Conservation (phyloP, 2,329 filamentous ascomycete genomes). For the Talaromyces piceae region DNA sequence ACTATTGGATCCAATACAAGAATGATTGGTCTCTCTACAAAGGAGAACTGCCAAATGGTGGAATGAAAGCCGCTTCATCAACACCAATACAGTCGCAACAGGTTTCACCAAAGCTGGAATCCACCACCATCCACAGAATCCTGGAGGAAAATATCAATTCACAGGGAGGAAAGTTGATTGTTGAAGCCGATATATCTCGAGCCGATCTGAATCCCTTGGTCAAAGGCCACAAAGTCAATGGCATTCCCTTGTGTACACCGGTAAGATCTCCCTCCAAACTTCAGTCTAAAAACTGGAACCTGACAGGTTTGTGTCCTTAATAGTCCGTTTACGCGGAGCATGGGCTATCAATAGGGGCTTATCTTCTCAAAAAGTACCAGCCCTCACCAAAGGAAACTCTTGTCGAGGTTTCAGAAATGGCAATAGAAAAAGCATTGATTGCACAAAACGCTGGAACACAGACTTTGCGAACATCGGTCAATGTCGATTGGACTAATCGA, state of each 20-base stretch:
- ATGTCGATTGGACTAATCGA: background rate
- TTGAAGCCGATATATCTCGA: conserved; percentile 18
- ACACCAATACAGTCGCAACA: background rate
- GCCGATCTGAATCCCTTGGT: conserved; percentile 9
- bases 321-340: background rate
- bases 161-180: background rate
- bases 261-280: conserved; percentile 25
- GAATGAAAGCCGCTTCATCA: conserved; percentile 16
- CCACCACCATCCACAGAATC: background rate
- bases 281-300: too few relatives aligned
- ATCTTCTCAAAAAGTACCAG: background rate
- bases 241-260: conserved; percentile 25
- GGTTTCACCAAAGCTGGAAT: conserved; percentile 16
- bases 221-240: conserved; percentile 13
- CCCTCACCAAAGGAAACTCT: background rate
- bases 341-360: background rate
- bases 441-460: background rate
- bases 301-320: background rate
- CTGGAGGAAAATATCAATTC: conserved; percentile 15
- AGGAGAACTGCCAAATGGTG: conserved; percentile 38
- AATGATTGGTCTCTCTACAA: conserved; percentile 67
- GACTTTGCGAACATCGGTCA: background rate
- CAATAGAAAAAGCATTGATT: background rate
- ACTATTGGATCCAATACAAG: conserved; percentile 65
- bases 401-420: background rate